Base-by-base conservation (phyloP, 305 asterid genomes). In the Ruellia speciosa region DNA sequence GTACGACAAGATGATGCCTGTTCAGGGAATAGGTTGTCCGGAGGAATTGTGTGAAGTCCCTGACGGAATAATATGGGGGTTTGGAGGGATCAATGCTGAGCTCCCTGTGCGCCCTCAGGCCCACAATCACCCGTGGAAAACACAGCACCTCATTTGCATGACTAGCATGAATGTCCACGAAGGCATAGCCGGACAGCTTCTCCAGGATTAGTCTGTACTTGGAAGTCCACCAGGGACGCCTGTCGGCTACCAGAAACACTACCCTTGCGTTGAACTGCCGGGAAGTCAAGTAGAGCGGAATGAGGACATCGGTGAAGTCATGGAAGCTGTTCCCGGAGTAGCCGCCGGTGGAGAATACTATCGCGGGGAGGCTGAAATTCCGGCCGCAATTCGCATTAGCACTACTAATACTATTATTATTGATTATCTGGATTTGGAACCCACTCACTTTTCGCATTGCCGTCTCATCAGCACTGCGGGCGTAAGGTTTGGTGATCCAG, bases 301-400 rank as follows among this genome's bases (percentile, higher is more conserved):
- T 54, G 56, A 87, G 59, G 16, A 87, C 67, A 59, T 87, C 94
- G 37, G 77, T 18, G 70, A 84, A 74, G 61, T 67, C 75, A 64
- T 87, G 96, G 80, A 73, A 87, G 18, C 28, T 67, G 73, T 87
- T 84, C 3, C 73, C 79, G 17, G 81, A 52, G 65, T 75, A 76
- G 1, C 81, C 92, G n/a, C 75, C 80, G 10, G 69, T 54, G 14
- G 92, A 84, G 81, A 87, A 82, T 8, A 82, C 59, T 65, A 87
- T 16, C 0, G 86, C 92, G 0, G 89, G 86, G 39, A 56, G 41
- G 11, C 20, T 59, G 48, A 66, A 65, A 18, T 34, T 17, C 39
- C 66, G 70, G 47, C 52, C 58, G 70, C 95, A 86, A 15, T 10
- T 18, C 9, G 5, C n/a, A n/a, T n/a, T 7, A 20, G 13, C 7